A percentile compares a stretch with the other conserved stretches of the same genome.
phyloP scores from a whole-genome alignment of 495 filamentous ascomycete species.

The Penicillium coprophilum region DNA sequence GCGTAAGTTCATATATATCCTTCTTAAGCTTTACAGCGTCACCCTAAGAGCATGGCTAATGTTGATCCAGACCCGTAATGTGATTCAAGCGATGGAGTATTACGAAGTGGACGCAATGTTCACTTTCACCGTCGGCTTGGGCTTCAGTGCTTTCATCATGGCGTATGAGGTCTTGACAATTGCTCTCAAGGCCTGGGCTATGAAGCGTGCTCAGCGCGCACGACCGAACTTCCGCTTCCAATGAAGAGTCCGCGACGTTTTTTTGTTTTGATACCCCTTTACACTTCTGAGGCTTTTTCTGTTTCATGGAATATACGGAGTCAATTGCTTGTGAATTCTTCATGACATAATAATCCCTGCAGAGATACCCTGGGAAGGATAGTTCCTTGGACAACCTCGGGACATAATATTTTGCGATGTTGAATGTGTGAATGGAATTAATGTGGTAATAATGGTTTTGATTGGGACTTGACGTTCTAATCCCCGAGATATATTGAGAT shows the following conservation, averaged over 20 bases:
- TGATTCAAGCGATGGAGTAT: slow-evolving; percentile 71
- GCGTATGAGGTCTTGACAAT: slow-evolving; percentile 75
- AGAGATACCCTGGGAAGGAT: neutral
- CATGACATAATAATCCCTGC: neutral
- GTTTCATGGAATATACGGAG: slow-evolving; percentile 6
- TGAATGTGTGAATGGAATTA: neutral
- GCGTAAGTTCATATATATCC: slow-evolving; percentile 53
- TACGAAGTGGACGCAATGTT: slow-evolving; percentile 82
- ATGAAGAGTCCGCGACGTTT: slow-evolving; percentile 13
- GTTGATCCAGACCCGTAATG: slow-evolving; percentile 59
- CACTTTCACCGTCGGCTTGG: slow-evolving; percentile 86
- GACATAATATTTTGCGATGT: neutral
- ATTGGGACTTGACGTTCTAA: neutral
- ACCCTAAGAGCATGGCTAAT: neutral
- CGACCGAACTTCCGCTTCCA: slow-evolving; percentile 28
- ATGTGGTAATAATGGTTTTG: slow-evolving; percentile 8
- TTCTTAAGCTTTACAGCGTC: neutral
- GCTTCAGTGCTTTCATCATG: slow-evolving; percentile 80
- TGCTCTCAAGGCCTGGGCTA: slow-evolving; percentile 88
- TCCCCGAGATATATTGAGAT: slow-evolving; percentile 2
- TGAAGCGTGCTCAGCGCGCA: slow-evolving; percentile 55
- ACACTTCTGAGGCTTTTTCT: slow-evolving; percentile 17
- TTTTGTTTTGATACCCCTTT: slow-evolving; percentile 29
- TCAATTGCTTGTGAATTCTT: neutral
- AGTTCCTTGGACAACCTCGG: neutral